Evolutionary conservation across 2,329 filamentous ascomycete genomes (phyloP), one percentile per base, ranked within the genome.

Genomic region (Cladorrhinum sp.): DNA sequence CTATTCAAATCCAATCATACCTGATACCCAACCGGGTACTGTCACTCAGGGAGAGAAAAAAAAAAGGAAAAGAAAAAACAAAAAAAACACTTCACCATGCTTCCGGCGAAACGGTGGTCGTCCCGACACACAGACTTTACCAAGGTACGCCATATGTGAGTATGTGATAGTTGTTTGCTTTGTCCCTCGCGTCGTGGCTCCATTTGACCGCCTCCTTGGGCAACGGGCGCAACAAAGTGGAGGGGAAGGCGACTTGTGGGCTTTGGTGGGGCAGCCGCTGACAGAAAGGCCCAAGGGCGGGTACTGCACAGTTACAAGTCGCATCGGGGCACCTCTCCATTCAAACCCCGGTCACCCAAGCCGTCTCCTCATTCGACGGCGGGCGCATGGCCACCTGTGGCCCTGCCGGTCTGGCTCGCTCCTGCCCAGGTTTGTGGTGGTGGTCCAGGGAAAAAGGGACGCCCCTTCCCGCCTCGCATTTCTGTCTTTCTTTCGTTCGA

Each of bases 391-490:
- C 41, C 41, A 45, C 41, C 20, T 13, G 41, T 45, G 41, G 41
- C 41, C 41, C 41, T 45, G 41, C 41, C 41, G 41, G 41, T 10
- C 41, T 45, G 16, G 41, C 41, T 22, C 41, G 41, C 16, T 18
- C 41, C 41, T 18, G 41, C 16, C 41, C 41, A 18, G 41, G 18
- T 18, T 45, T 18, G 41, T 45, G 41, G 41, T 45, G 18, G 58
- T 61, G 55, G 55, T 56, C 58, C 41, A 60, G 58, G 57, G 53
- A 64, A 63, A 64, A 63, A 64, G 62, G 60, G 51, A 50, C 59
- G 60, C 62, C 62, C 65, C 65, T 66, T 67, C 64, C 67, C 65
- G 67, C 65, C 66, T 68, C 65, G 65, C 65, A 68, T 67, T 69
- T 67, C 64, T 67, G 62, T 45, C 58, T 56, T 45, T 51, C 55